A percentile compares a stretch with the other conserved stretches of the same genome.
Evolutionary conservation across 2,329 filamentous ascomycete species (phyloP).

Genomic region (Xylaria sp.): DNA sequence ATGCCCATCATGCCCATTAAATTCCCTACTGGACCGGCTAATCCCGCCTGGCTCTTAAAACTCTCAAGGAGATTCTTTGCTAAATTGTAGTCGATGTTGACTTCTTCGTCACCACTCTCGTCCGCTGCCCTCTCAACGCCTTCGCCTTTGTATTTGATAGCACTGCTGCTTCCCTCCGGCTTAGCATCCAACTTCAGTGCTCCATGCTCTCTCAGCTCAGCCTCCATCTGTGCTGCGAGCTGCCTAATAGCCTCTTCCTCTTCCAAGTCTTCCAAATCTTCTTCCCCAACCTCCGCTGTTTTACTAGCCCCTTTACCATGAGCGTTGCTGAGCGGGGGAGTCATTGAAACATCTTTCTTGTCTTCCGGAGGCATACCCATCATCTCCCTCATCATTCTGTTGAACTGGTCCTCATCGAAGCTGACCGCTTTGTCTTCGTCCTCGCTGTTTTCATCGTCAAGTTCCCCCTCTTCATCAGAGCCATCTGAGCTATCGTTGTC

Average conservation of each 20-base stretch:
- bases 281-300: conserved; percentile 38
- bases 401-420: conserved; percentile 85
- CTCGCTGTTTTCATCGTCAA: conserved; percentile 54
- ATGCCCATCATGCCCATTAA: conserved; percentile 86
- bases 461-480: conserved; percentile 44
- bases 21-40: conserved; percentile 85
- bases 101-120: conserved; percentile 60
- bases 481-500: conserved; percentile 62
- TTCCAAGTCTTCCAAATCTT: conserved; percentile 51
- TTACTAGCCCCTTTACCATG: background rate
- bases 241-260: conserved; percentile 68
- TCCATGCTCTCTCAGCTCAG: conserved; percentile 72
- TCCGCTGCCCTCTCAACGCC: conserved; percentile 44
- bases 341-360: conserved; percentile 3
- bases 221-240: conserved; percentile 72
- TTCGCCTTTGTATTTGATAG: conserved; percentile 30
- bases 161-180: conserved; percentile 39
- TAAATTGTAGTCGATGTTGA: conserved; percentile 84
- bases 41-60: conserved; percentile 87
- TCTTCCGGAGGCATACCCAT: conserved; percentile 66
- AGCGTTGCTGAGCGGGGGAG: conserved; percentile 16
- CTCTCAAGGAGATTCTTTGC: conserved; percentile 91
- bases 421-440: conserved; percentile 77
- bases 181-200: conserved; percentile 62
- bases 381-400: conserved; percentile 89